phyloP scores from a whole-genome alignment of 768 basidiomycete genomes.

The Russula lepida region DNA sequence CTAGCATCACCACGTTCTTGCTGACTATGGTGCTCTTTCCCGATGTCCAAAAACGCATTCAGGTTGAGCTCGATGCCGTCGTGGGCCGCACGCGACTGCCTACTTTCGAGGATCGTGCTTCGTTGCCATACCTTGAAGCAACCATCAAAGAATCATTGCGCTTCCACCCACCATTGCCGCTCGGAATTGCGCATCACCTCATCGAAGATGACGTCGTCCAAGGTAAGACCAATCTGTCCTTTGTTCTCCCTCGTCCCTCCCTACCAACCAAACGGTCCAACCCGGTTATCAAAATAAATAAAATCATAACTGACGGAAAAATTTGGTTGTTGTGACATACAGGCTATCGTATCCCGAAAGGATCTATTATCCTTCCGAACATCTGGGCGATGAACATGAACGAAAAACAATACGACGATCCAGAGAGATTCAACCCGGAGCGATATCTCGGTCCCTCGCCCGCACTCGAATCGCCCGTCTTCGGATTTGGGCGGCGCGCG shows the following conservation, averaged over 20 bases:
- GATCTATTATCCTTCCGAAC: slow-evolving; percentile 29
- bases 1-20: slow-evolving; percentile 17
- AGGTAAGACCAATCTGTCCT: neutral
- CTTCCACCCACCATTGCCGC: slow-evolving; percentile 19
- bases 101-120: slow-evolving; percentile 13
- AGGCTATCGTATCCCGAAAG: slow-evolving; percentile 31
- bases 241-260: no score
- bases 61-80: slow-evolving; percentile 17
- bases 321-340: neutral
- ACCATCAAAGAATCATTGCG: slow-evolving; percentile 20
- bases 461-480: slow-evolving; percentile 17
- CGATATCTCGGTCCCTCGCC: slow-evolving; percentile 11
- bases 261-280: neutral
- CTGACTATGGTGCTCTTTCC: slow-evolving; percentile 19
- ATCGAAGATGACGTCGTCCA: slow-evolving; percentile 28
- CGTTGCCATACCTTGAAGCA: slow-evolving; percentile 18
- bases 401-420: slow-evolving; percentile 15
- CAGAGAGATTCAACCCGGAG: slow-evolving; percentile 13
- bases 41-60: slow-evolving; percentile 15
- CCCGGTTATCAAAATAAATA: neutral
- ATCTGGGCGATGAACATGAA: slow-evolving; percentile 26
- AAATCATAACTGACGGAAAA: neutral
- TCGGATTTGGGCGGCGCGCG: slow-evolving; percentile 18
- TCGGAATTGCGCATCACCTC: slow-evolving; percentile 28
- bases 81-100: slow-evolving; percentile 17